Percentiles rank a stretch among this genome's conserved stretches.
phyloP scores from a whole-genome alignment of 371 early-diverging fungal genomes.

The Syncephalastrum sp. region DNA sequence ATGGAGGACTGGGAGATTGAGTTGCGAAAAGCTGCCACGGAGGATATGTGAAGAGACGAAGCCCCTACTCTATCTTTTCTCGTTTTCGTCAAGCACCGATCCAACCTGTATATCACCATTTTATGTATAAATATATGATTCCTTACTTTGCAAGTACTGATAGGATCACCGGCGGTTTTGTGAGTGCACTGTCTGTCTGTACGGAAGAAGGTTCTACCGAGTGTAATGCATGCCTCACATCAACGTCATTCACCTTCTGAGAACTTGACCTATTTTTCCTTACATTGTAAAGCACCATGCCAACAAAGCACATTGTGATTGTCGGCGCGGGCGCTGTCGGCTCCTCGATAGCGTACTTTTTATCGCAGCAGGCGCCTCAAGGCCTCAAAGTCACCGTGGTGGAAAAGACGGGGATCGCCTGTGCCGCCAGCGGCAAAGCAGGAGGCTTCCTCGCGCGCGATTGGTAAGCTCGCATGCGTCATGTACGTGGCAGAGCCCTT shows the following conservation, averaged over 20 bases:
- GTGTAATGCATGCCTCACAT: no score
- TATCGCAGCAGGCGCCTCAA: slow-evolving; percentile 31
- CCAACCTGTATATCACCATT: no score
- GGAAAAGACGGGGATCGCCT: slow-evolving; percentile 62
- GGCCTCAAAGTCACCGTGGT: slow-evolving; percentile 45
- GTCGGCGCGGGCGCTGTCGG: slow-evolving; percentile 65
- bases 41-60: neutral
- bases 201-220: no score
- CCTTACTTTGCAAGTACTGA: no score
- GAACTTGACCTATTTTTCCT: neutral
- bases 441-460: slow-evolving; percentile 73
- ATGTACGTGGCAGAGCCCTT: neutral
- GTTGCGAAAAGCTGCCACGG: slow-evolving; percentile 30
- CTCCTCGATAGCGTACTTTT: slow-evolving; percentile 61
- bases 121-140: no score
- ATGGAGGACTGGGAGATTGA: slow-evolving; percentile 51
- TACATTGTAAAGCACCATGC: no score
- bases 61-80: no score
- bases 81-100: no score
- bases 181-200: no score
- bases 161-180: no score
- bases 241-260: no score
- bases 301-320: slow-evolving; percentile 22
- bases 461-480: slow-evolving; percentile 32
- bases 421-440: slow-evolving; percentile 67